Base-by-base conservation (phyloP, 805 yeast genomes). In the Pichia occidentalis region DNA sequence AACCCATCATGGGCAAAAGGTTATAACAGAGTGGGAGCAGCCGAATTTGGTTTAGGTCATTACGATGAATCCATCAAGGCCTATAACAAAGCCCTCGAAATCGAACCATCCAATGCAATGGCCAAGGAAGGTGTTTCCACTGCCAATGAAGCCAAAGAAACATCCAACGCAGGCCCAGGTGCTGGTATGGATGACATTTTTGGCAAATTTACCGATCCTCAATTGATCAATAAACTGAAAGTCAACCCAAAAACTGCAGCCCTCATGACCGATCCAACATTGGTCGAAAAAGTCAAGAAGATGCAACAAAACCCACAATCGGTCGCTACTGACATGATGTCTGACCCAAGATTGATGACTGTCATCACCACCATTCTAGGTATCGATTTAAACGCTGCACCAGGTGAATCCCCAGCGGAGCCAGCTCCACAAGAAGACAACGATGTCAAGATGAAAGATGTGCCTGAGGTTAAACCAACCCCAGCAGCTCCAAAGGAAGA, bases 1-100 rank as follows among this genome's bases (percentile, higher is more conserved):
- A 85, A 84, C 47, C 80, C 87, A 12, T 48, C 80, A 2, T 92
- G 97, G 97, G 87, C 96, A 17, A 92, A 92, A 64, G 98, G 97
- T 33, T 85, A 83, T 68, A 83, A 79, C 54, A 80, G 99, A 63
- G 82, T 83, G 25, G 99, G 85, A 43, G 88, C 97, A 47, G 98
- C 98, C 23, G 76, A 80, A 34, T 80, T 70, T 53, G 98, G 98
- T n/a, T 66, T 83, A 43, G 86, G 86, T 13, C 73, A 84, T 43
- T 71, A 80, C 34, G 87, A 83, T 22, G 83, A 75, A 17, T 92
- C 97, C 32, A 74, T 73, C 49, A 60, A 61, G 20, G 68, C 82
- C 19, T 90, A 86, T 62, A 67, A 77, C 47, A 80, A 81, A 59
- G 94, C 95, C 7, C 64, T 90, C 48, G 83, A 81, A 54, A 60